A percentile compares a stretch with the other conserved stretches of the same genome.
Evolutionary conservation across 352 stramenopile genomes (phyloP).

Genomic region (Phytopythium cucurbitacearum): DNA sequence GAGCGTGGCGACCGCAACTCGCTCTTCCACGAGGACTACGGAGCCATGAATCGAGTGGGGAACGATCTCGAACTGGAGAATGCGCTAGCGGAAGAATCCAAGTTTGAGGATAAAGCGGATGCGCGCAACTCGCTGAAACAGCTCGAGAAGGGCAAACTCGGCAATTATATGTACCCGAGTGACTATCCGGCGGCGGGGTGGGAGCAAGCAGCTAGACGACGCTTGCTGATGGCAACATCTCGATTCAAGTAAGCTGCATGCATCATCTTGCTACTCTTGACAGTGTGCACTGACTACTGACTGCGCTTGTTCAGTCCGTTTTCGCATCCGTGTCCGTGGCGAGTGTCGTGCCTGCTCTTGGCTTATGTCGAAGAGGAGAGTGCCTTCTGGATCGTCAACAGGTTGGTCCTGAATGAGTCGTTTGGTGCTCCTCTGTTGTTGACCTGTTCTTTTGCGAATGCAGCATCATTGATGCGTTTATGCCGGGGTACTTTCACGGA

Average conservation of each 20-base stretch:
- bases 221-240: conserved; percentile 62
- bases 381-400: conserved; percentile 81
- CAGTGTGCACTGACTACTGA: not conserved
- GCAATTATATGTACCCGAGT: conserved; percentile 66
- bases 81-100: not conserved
- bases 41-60: not conserved
- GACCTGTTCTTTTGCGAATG: not conserved
- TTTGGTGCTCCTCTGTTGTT: not conserved
- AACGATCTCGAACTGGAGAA: conserved; percentile 14
- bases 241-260: conserved; percentile 52
- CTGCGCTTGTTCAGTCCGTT: conserved; percentile 35
- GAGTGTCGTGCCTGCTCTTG: conserved; percentile 57
- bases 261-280: not conserved
- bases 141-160: conserved; percentile 49
- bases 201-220: conserved; percentile 50
- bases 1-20: conserved; percentile 35
- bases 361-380: conserved; percentile 79
- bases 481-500: conserved; percentile 78
- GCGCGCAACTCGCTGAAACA: conserved; percentile 50
- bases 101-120: conserved; percentile 9
- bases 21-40: conserved; percentile 20
- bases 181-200: conserved; percentile 50
- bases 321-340: conserved; percentile 70
- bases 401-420: conserved; percentile 21
- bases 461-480: conserved; percentile 59